phyloP scores from a whole-genome alignment of 345 rosid genomes.

The Eutrema yunnanense region DNA sequence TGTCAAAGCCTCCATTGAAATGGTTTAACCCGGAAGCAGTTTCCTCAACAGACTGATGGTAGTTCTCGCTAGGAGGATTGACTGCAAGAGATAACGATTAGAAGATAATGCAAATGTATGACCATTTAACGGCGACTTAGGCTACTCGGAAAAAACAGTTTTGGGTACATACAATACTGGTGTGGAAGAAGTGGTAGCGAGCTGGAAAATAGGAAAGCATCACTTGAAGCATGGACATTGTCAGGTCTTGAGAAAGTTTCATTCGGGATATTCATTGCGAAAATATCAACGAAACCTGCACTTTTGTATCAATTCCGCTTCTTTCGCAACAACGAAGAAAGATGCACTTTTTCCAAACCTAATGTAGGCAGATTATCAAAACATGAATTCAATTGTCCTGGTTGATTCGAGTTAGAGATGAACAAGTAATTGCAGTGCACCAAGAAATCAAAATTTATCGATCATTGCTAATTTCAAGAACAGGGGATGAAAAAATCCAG shows the following conservation, averaged over 20 bases:
- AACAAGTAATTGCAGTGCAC: background rate
- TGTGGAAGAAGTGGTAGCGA: constrained; percentile 64
- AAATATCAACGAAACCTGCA: constrained; percentile 29
- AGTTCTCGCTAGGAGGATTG: constrained; percentile 24
- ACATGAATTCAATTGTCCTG: background rate
- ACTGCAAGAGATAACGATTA: constrained; percentile 36
- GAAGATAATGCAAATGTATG: background rate
- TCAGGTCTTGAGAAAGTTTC: constrained; percentile 35
- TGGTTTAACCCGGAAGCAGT: constrained; percentile 26
- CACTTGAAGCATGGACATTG: constrained; percentile 34
- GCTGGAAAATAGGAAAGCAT: constrained; percentile 59
- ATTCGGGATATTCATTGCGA: constrained; percentile 27
- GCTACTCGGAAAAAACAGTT: background rate
- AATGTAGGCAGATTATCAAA: background rate
- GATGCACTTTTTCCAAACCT: background rate
- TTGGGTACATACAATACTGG: constrained; percentile 43
- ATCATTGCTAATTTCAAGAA: constrained; percentile 30
- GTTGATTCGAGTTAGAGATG: constrained; percentile 3
- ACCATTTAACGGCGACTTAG: background rate
- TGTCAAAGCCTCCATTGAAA: constrained; percentile 25
- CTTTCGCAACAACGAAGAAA: background rate
- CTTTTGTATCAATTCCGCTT: constrained; percentile 7
- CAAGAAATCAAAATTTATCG: background rate
- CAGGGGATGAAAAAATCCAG: constrained; percentile 3
- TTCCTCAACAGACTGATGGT: constrained; percentile 35